phyloP scores from a whole-genome alignment of 495 filamentous ascomycete species.

The Daldinia loculata region DNA sequence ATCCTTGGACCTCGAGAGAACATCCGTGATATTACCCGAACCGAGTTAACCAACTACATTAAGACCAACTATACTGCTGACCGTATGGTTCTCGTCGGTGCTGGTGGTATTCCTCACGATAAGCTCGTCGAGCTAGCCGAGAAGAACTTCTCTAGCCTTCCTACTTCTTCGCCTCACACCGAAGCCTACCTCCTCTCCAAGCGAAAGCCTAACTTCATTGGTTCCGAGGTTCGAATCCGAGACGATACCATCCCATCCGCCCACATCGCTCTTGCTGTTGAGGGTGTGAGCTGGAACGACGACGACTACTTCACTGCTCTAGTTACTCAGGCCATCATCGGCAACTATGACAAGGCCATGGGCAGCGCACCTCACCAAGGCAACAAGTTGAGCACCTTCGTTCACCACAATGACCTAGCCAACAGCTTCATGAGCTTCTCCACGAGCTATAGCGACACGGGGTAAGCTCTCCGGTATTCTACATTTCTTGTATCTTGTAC shows the following conservation, averaged over 20 bases:
- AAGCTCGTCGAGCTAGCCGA: conserved; percentile 95
- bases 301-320: conserved; percentile 98
- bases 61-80: conserved; percentile 99
- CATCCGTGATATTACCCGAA: conserved; percentile 91
- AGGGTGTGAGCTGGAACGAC: conserved; percentile 99
- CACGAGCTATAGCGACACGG: conserved; percentile 98
- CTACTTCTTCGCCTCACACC: conserved; percentile 73
- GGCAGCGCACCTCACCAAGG: conserved; percentile 95
- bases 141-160: conserved; percentile 86
- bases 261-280: conserved; percentile 98
- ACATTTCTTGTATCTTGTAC: neutral
- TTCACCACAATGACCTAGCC: conserved; percentile 91
- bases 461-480: conserved; percentile 65
- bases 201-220: conserved; percentile 89
- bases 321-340: conserved; percentile 97
- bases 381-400: conserved; percentile 93
- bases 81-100: conserved; percentile 97
- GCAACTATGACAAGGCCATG: conserved; percentile 99
- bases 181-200: conserved; percentile 79
- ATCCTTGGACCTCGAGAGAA: conserved; percentile 98
- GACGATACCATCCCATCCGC: conserved; percentile 96
- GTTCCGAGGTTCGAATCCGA: conserved; percentile 91
- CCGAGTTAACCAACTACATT: conserved; percentile 94
- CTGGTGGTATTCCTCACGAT: conserved; percentile 92
- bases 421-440: conserved; percentile 99